phyloP scores from a whole-genome alignment of 306 rosid species.

The Cicer cuneatum region DNA sequence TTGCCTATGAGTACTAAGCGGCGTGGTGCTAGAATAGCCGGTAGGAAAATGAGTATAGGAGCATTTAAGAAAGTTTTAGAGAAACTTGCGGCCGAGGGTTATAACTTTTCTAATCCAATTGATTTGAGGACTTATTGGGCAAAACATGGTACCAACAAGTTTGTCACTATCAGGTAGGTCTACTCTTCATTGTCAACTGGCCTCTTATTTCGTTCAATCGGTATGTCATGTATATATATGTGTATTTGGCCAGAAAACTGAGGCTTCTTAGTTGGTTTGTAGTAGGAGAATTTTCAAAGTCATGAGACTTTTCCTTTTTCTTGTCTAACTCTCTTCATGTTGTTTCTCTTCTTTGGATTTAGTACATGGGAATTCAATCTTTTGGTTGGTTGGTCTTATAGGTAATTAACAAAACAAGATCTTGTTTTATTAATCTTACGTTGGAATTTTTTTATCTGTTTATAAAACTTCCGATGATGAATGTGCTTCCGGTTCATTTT shows the following conservation, averaged over 20 bases:
- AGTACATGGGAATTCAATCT: slow-evolving; percentile 47
- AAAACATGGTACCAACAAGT: slow-evolving; percentile 98
- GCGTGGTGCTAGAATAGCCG: slow-evolving; percentile 98
- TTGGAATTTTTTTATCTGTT: slow-evolving; percentile 19
- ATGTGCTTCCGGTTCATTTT: neutral
- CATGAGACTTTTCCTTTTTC: slow-evolving; percentile 53
- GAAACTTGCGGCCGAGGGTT: slow-evolving; percentile 94
- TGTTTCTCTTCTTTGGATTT: slow-evolving; percentile 44
- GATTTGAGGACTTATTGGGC: slow-evolving; percentile 98
- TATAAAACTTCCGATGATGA: slow-evolving; percentile 16
- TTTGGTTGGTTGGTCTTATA: slow-evolving; percentile 38
- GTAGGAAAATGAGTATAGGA: slow-evolving; percentile 98
- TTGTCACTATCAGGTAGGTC: slow-evolving; percentile 94
- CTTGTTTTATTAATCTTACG: slow-evolving; percentile 22
- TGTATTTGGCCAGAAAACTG: slow-evolving; percentile 67
- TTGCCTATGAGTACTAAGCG: slow-evolving; percentile 97
- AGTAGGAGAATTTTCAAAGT: slow-evolving; percentile 55
- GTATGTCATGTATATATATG: slow-evolving; percentile 72
- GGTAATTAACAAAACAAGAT: slow-evolving; percentile 17
- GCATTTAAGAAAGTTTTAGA: slow-evolving; percentile 98
- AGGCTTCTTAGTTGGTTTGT: slow-evolving; percentile 67
- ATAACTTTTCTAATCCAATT: slow-evolving; percentile 86
- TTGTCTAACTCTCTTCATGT: slow-evolving; percentile 38
- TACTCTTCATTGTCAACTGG: slow-evolving; percentile 45
- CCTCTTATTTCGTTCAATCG: slow-evolving; percentile 53